These are phyloP conservation scores for Lentinula novae-zelandiae DNA, from an alignment of 1,284 basidiomycete species.

Conservation along the genomic window DNA sequence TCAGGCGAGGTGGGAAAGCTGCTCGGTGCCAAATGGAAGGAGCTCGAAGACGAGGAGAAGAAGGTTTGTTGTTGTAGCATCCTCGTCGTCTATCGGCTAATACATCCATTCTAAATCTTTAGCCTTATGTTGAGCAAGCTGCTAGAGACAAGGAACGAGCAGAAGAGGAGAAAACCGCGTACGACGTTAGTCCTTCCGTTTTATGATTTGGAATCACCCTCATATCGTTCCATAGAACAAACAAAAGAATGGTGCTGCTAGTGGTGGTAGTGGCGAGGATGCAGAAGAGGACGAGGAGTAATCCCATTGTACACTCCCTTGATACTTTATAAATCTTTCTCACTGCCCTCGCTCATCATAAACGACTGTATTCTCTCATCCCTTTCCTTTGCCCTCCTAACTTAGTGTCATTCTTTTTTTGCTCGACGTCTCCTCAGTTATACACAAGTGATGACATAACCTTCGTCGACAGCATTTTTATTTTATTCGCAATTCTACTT, in stretches of 20 bases:
- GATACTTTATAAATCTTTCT: neutral
- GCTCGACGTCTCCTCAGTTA: neutral
- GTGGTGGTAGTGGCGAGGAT: neutral
- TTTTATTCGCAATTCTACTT: slow-evolving; percentile 5
- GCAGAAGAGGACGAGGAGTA: slow-evolving; percentile 6
- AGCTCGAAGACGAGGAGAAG: slow-evolving; percentile 79
- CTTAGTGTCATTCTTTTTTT: slow-evolving; percentile 5
- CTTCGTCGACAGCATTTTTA: neutral
- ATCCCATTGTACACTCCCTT: slow-evolving; percentile 22
- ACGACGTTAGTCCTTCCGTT: slow-evolving; percentile 49
- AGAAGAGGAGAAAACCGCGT: slow-evolving; percentile 76
- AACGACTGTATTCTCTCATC: neutral
- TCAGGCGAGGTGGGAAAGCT: slow-evolving; percentile 83
- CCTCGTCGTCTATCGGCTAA: slow-evolving; percentile 7
- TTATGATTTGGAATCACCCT: neutral
- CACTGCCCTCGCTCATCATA: neutral
- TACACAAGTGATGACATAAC: neutral
- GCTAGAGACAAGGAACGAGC: slow-evolving; percentile 83
- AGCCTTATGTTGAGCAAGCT: slow-evolving; percentile 92
- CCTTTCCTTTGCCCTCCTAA: neutral
- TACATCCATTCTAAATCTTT: neutral
- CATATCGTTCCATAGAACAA: slow-evolving; percentile 24
- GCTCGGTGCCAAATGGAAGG: slow-evolving; percentile 89
- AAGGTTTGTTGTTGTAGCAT: slow-evolving; percentile 49
- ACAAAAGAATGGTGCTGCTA: slow-evolving; percentile 33